These are phyloP conservation scores for Triadica sebifera DNA, from an alignment of 345 rosid genomes.

Conservation along the genomic window DNA sequence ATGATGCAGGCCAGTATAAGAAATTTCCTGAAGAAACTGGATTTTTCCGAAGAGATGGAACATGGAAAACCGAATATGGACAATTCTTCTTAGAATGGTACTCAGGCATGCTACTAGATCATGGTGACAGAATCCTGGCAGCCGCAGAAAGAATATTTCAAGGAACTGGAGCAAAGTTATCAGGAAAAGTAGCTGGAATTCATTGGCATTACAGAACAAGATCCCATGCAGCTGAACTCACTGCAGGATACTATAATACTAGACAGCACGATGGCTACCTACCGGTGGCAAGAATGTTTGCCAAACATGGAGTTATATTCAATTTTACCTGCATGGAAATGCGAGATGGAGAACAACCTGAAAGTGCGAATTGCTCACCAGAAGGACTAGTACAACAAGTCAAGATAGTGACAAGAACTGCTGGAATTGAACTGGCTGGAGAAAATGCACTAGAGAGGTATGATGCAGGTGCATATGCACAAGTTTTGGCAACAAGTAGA, in stretches of 20 bases:
- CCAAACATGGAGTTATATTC: conserved; percentile 59
- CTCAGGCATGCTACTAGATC: conserved; percentile 68
- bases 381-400: conserved; percentile 88
- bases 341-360: conserved; percentile 76
- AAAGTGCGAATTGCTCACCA: conserved; percentile 74
- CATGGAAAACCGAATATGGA: conserved; percentile 88
- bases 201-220: conserved; percentile 96
- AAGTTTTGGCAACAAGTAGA: conserved; percentile 71
- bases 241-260: conserved; percentile 87
- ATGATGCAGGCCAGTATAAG: conserved; percentile 84
- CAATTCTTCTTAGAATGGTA: conserved; percentile 91
- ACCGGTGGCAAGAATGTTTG: conserved; percentile 69
- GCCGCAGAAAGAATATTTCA: conserved; percentile 69
- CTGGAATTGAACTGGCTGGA: conserved; percentile 73
- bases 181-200: conserved; percentile 90
- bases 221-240: conserved; percentile 93
- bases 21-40: conserved; percentile 83
- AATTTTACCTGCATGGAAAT: conserved; percentile 99
- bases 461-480: conserved; percentile 66
- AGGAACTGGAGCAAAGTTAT: conserved; percentile 64
- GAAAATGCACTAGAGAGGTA: conserved; percentile 91
- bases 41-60: conserved; percentile 76
- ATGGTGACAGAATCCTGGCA: conserved; percentile 70
- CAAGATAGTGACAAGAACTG: conserved; percentile 60
- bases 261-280: conserved; percentile 72